Base-by-base conservation (phyloP, 805 yeast species). In the Myxozyma neglecta region DNA sequence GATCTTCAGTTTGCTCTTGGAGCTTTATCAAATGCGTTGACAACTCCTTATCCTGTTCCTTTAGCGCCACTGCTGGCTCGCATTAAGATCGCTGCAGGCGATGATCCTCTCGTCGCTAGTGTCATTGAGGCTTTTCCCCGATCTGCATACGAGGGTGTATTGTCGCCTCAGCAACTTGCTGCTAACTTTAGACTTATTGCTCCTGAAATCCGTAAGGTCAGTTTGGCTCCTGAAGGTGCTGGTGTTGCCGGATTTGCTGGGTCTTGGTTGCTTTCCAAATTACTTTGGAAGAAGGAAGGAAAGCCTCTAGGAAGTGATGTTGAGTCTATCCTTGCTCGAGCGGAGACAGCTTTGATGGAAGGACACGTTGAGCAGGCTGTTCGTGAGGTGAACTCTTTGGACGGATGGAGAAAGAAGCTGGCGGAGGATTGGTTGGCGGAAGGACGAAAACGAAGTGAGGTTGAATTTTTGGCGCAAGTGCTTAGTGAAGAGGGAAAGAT, bases 381-480 rank as follows among this genome's bases (percentile, higher is more conserved):
- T 34, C 96, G 92, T 73, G 97, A 92, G 75, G 94, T 88, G 57
- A 87, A 96, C 65, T 82, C 84, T 67, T 81, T 94, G 76, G 88
- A 89, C 76, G 98, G 98, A 45, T 90, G 97, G 97, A 84, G 94
- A 42, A 86, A 96, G 81, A 83, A 83, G 72, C 81, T 94, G 69
- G 94, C 97, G 43, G 84, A 85, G 69, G 97, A 90, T 73, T 94
- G 98, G 98, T 84, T 94, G 39, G 78, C 79, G 36, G 96, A 90
- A 74, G 90, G 94, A 52, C 86, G 97, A 80, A 87, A 86, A 79
- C 88, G 96, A 74, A 79, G 91, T 66, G 98, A 93, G 78, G 83
- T 89, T 42, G 93, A 91, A 77, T 86, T 91, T 71, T 79, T 93
- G 73, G 80, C 90, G 62, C 84, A 82, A 60, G 74, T 73, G 7